These are phyloP conservation scores for Babesia ovis DNA, from an alignment of 169 alveolate genomes.

Conservation along the genomic window DNA sequence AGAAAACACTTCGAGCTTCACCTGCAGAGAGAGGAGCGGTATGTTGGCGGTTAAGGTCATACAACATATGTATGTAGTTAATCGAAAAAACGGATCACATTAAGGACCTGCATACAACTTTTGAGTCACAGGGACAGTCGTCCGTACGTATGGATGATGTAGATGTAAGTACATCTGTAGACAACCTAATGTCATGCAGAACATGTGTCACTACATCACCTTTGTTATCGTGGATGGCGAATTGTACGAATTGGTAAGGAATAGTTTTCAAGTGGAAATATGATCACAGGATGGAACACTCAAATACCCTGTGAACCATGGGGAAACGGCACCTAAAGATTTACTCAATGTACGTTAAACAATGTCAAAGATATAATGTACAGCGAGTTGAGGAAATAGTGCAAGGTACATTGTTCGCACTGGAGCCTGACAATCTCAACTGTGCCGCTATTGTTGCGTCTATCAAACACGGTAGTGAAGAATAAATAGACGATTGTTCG, in stretches of 20 bases:
- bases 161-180: not conserved
- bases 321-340: not conserved
- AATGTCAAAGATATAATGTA: not conserved
- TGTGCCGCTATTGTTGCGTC: conserved; percentile 30
- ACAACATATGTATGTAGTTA: not conserved
- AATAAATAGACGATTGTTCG: too few relatives aligned
- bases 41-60: not conserved
- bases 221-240: conserved; percentile 22
- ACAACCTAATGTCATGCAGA: not conserved
- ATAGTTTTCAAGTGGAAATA: not conserved
- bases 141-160: not conserved
- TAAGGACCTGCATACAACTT: conserved; percentile 9
- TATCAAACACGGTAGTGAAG: not conserved
- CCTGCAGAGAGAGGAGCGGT: conserved; percentile 27
- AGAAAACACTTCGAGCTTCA: not conserved
- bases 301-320: conserved; percentile 28
- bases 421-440: conserved; percentile 11
- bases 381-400: conserved; percentile 2
- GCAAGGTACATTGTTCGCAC: not conserved
- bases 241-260: conserved; percentile 27
- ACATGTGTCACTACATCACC: conserved; percentile 21
- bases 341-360: not conserved
- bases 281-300: conserved; percentile 22
- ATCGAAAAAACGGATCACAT: conserved; percentile 13
- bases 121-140: conserved; percentile 27